Percentiles rank a stretch among this genome's conserved stretches.
These are phyloP conservation scores for Prasinococcaceae sp. DNA, from an alignment of 139 green algal genomes.

Conservation along the genomic window DNA sequence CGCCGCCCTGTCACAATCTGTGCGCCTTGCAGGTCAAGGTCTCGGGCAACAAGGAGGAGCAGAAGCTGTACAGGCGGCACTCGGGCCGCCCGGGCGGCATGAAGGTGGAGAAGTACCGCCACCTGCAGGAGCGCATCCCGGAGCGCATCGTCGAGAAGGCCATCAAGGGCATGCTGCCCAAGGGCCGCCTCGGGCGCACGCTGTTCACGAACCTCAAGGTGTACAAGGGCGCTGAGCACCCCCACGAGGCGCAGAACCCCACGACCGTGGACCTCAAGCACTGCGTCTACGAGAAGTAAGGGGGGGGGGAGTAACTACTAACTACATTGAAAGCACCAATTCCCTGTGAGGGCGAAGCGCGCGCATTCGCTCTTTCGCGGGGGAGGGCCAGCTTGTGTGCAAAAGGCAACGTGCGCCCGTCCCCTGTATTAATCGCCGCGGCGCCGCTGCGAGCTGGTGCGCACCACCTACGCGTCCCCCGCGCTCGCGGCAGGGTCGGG, in stretches of 20 bases:
- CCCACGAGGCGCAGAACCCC: constrained; percentile 82
- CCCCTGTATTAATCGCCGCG: too few relatives aligned
- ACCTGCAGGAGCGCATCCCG: constrained; percentile 62
- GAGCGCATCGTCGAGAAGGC: constrained; percentile 95
- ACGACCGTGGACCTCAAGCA: constrained; percentile 74
- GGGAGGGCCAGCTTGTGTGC: too few relatives aligned
- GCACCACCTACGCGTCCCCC: too few relatives aligned
- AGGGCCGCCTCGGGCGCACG: constrained; percentile 62
- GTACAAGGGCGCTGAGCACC: constrained; percentile 73
- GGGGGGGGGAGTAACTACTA: too few relatives aligned
- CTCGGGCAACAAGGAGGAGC: constrained; percentile 66
- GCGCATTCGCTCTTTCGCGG: too few relatives aligned
- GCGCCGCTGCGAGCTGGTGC: too few relatives aligned
- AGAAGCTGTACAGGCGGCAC: constrained; percentile 86
- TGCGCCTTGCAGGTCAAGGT: constrained; percentile 62
- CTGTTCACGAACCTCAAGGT: constrained; percentile 91
- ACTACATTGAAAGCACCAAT: too few relatives aligned
- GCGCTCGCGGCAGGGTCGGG: too few relatives aligned
- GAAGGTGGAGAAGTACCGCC: constrained; percentile 34
- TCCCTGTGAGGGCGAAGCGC: too few relatives aligned
- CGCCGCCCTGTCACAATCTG: too few relatives aligned
- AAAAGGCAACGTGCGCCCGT: too few relatives aligned
- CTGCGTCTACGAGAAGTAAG: constrained; percentile 41
- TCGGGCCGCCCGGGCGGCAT: constrained; percentile 34
- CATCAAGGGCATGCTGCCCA: constrained; percentile 96